Conservation (phyloP, 2,329 filamentous ascomycete species). For the Fusarium mexicanum region DNA sequence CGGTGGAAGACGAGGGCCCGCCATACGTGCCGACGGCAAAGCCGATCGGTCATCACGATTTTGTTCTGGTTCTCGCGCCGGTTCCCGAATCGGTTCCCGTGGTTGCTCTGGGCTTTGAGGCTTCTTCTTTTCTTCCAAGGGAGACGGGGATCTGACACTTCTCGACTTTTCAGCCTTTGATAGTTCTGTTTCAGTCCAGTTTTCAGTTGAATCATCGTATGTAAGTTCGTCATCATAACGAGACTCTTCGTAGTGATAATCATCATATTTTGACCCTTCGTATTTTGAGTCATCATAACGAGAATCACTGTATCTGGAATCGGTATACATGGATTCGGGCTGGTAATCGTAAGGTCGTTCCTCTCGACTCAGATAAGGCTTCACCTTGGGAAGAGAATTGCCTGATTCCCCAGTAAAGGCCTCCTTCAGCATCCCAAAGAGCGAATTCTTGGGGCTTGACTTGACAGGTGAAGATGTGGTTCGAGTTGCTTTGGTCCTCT, state of each 20-base stretch:
- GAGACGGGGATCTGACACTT: conserved; percentile 29
- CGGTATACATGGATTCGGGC: conserved; percentile 37
- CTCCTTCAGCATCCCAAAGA: conserved; percentile 68
- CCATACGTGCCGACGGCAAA: conserved; percentile 42
- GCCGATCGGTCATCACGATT: conserved; percentile 27
- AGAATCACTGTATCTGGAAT: conserved; percentile 34
- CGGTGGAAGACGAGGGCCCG: conserved; percentile 52
- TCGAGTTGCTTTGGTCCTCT: conserved; percentile 66
- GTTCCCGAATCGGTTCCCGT: not conserved
- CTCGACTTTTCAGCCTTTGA: conserved; percentile 27
- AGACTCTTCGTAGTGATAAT: conserved; percentile 29
- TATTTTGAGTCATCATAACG: conserved; percentile 30
- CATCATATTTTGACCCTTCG: conserved; percentile 26
- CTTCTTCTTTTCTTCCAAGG: conserved; percentile 33
- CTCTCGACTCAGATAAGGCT: conserved; percentile 60
- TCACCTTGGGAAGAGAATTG: conserved; percentile 55
- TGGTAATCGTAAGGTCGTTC: conserved; percentile 48
- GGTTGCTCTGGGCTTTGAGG: conserved; percentile 4
- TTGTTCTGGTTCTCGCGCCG: not conserved
- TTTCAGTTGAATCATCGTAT: conserved; percentile 35
- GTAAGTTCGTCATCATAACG: conserved; percentile 36
- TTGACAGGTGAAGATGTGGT: conserved; percentile 60
- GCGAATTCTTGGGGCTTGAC: conserved; percentile 57
- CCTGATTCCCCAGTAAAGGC: conserved; percentile 71
- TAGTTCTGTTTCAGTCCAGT: conserved; percentile 43